phyloP scores from a whole-genome alignment of 1,139 yeast genomes.

The Blastobotrys capitulatus region DNA sequence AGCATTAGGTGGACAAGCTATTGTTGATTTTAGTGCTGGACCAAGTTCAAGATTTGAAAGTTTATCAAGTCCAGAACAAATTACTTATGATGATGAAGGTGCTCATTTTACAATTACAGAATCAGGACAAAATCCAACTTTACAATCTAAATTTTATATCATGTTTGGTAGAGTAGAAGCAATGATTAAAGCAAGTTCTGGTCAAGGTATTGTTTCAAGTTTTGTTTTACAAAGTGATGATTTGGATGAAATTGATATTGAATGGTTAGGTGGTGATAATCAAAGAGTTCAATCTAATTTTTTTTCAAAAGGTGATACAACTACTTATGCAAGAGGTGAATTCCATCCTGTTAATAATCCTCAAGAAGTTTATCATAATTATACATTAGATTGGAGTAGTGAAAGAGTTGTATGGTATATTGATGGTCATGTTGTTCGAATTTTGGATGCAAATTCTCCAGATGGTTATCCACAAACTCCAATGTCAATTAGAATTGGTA shows the following conservation, averaged over 20 bases:
- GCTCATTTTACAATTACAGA: conserved; percentile 52
- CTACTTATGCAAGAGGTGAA: conserved; percentile 73
- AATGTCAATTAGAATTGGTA: conserved; percentile 61
- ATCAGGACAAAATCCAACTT: conserved; percentile 68
- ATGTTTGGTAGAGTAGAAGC: conserved; percentile 85
- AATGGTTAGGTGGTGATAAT: conserved; percentile 73
- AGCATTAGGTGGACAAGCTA: conserved; percentile 27
- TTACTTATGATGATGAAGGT: conserved; percentile 45
- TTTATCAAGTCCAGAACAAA: conserved; percentile 16
- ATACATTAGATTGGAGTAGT: conserved; percentile 75
- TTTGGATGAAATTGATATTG: conserved; percentile 78
- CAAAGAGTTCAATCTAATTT: conserved; percentile 71
- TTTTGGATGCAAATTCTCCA: conserved; percentile 41
- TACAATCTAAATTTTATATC: conserved; percentile 69
- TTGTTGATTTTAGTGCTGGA: conserved; percentile 27
- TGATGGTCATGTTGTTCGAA: conserved; percentile 52
- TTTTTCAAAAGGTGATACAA: conserved; percentile 71
- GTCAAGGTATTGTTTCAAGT: conserved; percentile 71
- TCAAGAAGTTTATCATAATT: conserved; percentile 59
- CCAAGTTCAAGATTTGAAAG: conserved; percentile 21
- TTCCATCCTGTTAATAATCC: conserved; percentile 56
- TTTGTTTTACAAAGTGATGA: conserved; percentile 81
- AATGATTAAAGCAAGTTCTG: conserved; percentile 63
- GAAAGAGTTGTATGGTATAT: conserved; percentile 54
- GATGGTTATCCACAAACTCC: conserved; percentile 76